Conservation (phyloP, 257 asterid species). For the Nicotiana otophora region DNA sequence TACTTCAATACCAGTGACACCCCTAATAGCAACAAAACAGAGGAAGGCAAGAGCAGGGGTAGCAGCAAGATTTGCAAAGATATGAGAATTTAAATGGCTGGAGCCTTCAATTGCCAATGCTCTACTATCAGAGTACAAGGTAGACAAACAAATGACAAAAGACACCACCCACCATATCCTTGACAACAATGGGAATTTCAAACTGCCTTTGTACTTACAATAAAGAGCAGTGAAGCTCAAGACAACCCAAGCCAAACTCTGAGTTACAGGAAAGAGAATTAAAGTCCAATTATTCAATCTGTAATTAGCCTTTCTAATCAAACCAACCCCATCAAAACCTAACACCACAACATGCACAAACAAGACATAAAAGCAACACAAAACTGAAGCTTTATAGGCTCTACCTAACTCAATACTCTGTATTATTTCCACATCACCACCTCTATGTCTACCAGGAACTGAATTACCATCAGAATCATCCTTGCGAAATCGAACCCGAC, state of each 20-base stretch:
- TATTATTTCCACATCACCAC: constrained; percentile 34
- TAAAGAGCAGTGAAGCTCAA: constrained; percentile 61
- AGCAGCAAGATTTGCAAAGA: constrained; percentile 50
- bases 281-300: constrained; percentile 45
- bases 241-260: constrained; percentile 64
- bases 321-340: constrained; percentile 50
- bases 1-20: constrained; percentile 59
- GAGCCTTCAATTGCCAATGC: constrained; percentile 51
- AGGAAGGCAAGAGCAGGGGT: constrained; percentile 71
- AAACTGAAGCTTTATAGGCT: constrained; percentile 49
- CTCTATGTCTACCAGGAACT: constrained; percentile 25
- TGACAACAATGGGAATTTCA: constrained; percentile 48
- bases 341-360: constrained; percentile 54
- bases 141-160: constrained; percentile 45
- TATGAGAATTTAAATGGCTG: constrained; percentile 56
- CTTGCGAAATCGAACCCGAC: constrained; percentile 49
- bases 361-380: constrained; percentile 65
- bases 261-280: constrained; percentile 51
- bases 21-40: constrained; percentile 61
- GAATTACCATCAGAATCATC: constrained; percentile 34
- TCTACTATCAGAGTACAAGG: constrained; percentile 57
- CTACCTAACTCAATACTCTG: constrained; percentile 46
- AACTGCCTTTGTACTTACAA: constrained; percentile 41
- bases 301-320: constrained; percentile 36
- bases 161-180: constrained; percentile 88